Evolutionary conservation across 2,329 filamentous ascomycete species (phyloP).

Genomic region (Nothopassalora personata): DNA sequence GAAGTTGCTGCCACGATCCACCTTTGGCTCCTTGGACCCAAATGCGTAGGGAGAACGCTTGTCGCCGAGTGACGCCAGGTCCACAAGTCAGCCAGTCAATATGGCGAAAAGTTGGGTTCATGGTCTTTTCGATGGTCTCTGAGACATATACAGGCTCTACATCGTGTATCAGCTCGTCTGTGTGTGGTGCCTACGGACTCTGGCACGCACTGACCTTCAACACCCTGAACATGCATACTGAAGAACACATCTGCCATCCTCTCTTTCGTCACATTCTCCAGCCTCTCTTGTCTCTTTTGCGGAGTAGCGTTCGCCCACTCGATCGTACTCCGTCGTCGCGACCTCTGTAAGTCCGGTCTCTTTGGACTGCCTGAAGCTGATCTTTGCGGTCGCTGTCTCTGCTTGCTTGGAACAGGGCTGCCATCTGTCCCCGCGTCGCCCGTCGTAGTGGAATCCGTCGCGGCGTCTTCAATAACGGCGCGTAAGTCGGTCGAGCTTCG

Average conservation of each 20-base stretch:
- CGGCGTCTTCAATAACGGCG: slow-evolving; percentile 27
- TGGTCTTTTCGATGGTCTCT: slow-evolving; percentile 69
- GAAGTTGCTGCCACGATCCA: slow-evolving; percentile 56
- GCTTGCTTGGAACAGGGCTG: slow-evolving; percentile 6
- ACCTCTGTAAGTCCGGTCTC: slow-evolving; percentile 35
- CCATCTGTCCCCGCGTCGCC: slow-evolving; percentile 8
- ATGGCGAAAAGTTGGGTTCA: slow-evolving; percentile 83
- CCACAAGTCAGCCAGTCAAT: slow-evolving; percentile 68
- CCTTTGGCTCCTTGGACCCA: slow-evolving; percentile 62
- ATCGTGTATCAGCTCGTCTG: slow-evolving; percentile 14
- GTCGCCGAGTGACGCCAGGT: slow-evolving; percentile 59
- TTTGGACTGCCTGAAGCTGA: slow-evolving; percentile 15
- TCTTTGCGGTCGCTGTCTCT: slow-evolving; percentile 23
- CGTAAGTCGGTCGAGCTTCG: slow-evolving; percentile 54
- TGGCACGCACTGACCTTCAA: slow-evolving; percentile 35
- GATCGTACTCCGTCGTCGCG: slow-evolving; percentile 55
- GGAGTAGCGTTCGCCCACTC: slow-evolving; percentile 59
- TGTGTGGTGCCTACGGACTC: neutral
- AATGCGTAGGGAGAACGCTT: slow-evolving; percentile 62
- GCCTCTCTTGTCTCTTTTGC: slow-evolving; percentile 61
- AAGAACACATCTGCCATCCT: slow-evolving; percentile 86
- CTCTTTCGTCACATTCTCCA: slow-evolving; percentile 66
- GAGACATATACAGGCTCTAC: slow-evolving; percentile 82
- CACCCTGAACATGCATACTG: slow-evolving; percentile 64
- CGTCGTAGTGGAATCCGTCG: slow-evolving; percentile 4